Conservation (phyloP, 306 rosid genomes). For the Sechiopsis laciniata region DNA sequence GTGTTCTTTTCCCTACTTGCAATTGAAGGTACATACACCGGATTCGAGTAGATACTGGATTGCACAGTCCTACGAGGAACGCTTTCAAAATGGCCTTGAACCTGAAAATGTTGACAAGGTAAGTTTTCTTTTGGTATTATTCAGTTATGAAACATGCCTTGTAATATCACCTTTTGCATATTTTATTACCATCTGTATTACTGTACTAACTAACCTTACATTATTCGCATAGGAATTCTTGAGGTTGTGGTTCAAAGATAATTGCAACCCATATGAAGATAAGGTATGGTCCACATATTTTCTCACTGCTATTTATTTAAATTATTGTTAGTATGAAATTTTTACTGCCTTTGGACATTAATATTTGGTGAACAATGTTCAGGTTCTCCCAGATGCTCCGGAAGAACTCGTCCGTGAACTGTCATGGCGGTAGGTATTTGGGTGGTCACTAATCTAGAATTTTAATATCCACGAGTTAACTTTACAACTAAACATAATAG, state of each 20-base stretch:
- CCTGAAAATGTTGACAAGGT: constrained; percentile 98
- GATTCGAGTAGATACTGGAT: constrained; percentile 99
- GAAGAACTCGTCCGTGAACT: constrained; percentile 84
- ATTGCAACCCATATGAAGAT: constrained; percentile 90
- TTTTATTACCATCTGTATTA: background rate
- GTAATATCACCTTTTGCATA: background rate
- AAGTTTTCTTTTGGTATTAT: constrained; percentile 16
- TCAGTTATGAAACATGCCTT: background rate
- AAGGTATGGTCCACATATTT: constrained; percentile 40
- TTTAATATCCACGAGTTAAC: too few relatives aligned
- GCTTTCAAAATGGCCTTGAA: constrained; percentile 66
- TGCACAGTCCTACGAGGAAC: constrained; percentile 66
- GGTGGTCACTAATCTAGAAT: too few relatives aligned
- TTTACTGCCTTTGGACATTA: background rate
- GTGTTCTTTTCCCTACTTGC: constrained; percentile 18
- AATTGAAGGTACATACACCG: constrained; percentile 81
- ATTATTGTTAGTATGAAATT: background rate
- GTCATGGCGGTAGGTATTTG: constrained; percentile 73
- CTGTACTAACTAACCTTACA: constrained; percentile 4
- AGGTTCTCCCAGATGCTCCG: constrained; percentile 98
- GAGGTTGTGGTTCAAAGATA: constrained; percentile 93
- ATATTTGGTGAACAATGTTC: constrained; percentile 25
- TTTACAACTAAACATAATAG: too few relatives aligned
- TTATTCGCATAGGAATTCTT: constrained; percentile 68
- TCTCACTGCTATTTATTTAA: background rate